Evolutionary conservation across 345 rosid species (phyloP).

Genomic region (Rubroshorea leprosula): DNA sequence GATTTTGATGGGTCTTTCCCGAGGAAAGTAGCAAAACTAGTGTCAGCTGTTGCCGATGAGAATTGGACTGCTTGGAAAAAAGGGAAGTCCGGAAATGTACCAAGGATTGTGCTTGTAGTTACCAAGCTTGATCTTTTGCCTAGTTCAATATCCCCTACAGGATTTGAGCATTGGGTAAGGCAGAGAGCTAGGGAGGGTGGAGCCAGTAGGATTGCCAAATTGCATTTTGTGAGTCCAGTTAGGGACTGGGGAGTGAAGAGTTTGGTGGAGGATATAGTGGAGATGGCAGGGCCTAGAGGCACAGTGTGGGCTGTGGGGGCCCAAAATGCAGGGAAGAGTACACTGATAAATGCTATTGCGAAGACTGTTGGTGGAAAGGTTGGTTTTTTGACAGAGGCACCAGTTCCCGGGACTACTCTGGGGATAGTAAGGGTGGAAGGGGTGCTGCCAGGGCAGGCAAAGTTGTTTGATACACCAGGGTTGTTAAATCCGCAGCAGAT

Average conservation of each 20-base stretch:
- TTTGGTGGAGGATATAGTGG: slow-evolving; percentile 65
- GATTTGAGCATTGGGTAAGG: slow-evolving; percentile 84
- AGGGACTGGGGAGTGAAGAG: slow-evolving; percentile 82
- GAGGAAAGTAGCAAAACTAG: slow-evolving; percentile 62
- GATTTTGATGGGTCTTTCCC: slow-evolving; percentile 95
- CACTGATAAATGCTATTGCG: slow-evolving; percentile 72
- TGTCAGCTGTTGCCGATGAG: slow-evolving; percentile 64
- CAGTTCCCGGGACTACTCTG: slow-evolving; percentile 85
- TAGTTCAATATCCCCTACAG: slow-evolving; percentile 54
- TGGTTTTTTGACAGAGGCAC: slow-evolving; percentile 79
- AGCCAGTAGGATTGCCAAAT: slow-evolving; percentile 48
- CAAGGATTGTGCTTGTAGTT: slow-evolving; percentile 73
- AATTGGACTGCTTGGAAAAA: slow-evolving; percentile 71
- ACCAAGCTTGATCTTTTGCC: slow-evolving; percentile 89
- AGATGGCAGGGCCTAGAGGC: slow-evolving; percentile 75
- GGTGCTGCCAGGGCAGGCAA: slow-evolving; percentile 68
- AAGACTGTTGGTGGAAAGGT: slow-evolving; percentile 45
- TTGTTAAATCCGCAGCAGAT: slow-evolving; percentile 79
- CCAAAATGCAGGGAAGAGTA: slow-evolving; percentile 91
- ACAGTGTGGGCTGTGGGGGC: slow-evolving; percentile 90
- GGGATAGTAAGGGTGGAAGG: slow-evolving; percentile 86
- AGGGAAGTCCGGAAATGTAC: slow-evolving; percentile 74
- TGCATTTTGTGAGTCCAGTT: slow-evolving; percentile 84
- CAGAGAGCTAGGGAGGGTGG: slow-evolving; percentile 84
- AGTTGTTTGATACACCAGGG: slow-evolving; percentile 89